Conservation (phyloP, 2,329 filamentous ascomycete species). For the Cryphonectria parasitica region DNA sequence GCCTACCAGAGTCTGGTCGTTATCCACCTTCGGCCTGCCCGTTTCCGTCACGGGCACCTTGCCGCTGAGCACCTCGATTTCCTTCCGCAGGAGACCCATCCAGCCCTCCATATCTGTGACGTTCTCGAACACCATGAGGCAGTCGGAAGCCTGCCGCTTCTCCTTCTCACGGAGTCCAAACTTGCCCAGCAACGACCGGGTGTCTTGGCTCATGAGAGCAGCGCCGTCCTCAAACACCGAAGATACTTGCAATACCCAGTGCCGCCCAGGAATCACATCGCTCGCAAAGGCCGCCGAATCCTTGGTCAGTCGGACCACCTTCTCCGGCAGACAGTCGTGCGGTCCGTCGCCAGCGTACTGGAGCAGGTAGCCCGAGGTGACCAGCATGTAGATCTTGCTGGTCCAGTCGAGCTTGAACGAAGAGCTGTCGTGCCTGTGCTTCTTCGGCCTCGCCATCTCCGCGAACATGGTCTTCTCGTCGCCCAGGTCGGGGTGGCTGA, state of each 20-base stretch:
- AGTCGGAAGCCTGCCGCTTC: slow-evolving; percentile 62
- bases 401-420: slow-evolving; percentile 64
- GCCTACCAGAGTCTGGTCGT: slow-evolving; percentile 36
- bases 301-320: slow-evolving; percentile 70
- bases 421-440: slow-evolving; percentile 49
- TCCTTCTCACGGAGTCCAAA: slow-evolving; percentile 63
- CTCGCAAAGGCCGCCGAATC: slow-evolving; percentile 80
- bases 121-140: slow-evolving; percentile 73
- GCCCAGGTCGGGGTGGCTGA: slow-evolving; percentile 26
- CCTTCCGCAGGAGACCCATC: slow-evolving; percentile 69
- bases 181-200: slow-evolving; percentile 67
- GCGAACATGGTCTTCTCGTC: slow-evolving; percentile 36
- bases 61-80: slow-evolving; percentile 72
- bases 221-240: slow-evolving; percentile 66
- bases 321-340: slow-evolving; percentile 75
- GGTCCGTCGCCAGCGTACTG: slow-evolving; percentile 74
- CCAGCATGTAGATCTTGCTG: slow-evolving; percentile 72
- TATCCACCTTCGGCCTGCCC: slow-evolving; percentile 53
- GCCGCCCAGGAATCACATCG: slow-evolving; percentile 77
- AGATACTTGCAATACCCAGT: slow-evolving; percentile 79
- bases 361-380: slow-evolving; percentile 72
- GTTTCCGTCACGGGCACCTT: slow-evolving; percentile 66
- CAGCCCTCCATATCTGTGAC: slow-evolving; percentile 77
- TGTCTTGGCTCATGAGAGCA: slow-evolving; percentile 47
- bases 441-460: slow-evolving; percentile 49